Evolutionary conservation across 345 rosid genomes (phyloP), one percentile per base, ranked within the genome.

Genomic region (Leavenworthia alabamica): DNA sequence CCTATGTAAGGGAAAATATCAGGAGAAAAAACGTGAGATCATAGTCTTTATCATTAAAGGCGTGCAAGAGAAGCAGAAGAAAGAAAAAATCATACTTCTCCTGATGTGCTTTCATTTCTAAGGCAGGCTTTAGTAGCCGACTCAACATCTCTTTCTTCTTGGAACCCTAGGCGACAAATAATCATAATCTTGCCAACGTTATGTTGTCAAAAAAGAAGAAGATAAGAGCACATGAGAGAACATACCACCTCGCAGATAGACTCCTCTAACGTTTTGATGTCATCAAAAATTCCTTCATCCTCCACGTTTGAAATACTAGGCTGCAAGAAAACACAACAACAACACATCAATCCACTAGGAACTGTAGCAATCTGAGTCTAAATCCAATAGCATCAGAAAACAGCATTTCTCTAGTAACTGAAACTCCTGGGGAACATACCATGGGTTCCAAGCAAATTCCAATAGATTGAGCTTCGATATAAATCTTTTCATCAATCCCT

Each of bases 381-480:
- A 53, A 16, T 13, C 28, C 55, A 54, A 47, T 27, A 51, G 20
- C 66, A 59, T 41, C 9, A 50, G 32, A 4, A 36, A 16, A 66
- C 37, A 66, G 36, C 37, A 72, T 61, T 27, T 56, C 43, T 16
- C 20, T 19, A 43, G 56, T 71, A 59, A 33, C 8, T 26, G 14
- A 41, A 8, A 8, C 33, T 64, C 35, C 13, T 67, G 60, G 39
- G 45, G 44, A 45, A 68, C 84, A n/a, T 81, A 93, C 99, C 92
- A 64, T 35, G 56, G 79, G 78, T 50, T 87, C 94, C 69, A 83
- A 80, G 76, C 80, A 85, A 71, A 87, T 85, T 51, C 95, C 96
- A 68, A 93, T 70, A 71, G 92, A 89, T 52, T 83, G 83, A 66
- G 88, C 68, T 74, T 93, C 99, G 83, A 87, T 47, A 66, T 61